Conservation (phyloP, 148 eudicot genomes). For the Heliosperma pusillum region DNA sequence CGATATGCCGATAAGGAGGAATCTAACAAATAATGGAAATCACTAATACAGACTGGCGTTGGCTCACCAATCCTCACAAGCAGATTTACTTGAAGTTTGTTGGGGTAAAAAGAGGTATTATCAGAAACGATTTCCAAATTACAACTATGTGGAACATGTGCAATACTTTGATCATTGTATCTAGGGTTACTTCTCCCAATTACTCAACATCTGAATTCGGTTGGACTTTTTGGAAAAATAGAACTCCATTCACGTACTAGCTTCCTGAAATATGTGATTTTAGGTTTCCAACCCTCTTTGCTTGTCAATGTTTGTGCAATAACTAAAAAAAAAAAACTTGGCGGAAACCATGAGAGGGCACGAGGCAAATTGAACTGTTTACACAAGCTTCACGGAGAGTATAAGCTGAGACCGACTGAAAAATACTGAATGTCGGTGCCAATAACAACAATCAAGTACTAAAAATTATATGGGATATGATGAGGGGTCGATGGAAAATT, state of each 20-base stretch:
- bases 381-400: too few species aligned
- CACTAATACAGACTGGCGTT: background rate
- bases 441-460: too few species aligned
- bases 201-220: background rate
- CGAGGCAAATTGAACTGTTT: too few species aligned
- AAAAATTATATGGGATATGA: background rate
- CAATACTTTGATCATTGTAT: background rate
- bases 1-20: background rate
- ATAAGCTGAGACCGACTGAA: too few species aligned
- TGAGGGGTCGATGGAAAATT: background rate
- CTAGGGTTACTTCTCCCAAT: background rate
- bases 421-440: too few species aligned
- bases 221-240: background rate
- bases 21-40: background rate
- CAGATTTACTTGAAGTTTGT: background rate
- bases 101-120: background rate
- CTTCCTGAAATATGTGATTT: background rate
- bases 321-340: background rate
- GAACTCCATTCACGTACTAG: background rate
- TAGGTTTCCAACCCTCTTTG: background rate
- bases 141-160: background rate
- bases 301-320: background rate
- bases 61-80: constrained; percentile 8
- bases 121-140: background rate
- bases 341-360: background rate